Percentiles rank a stretch among this genome's conserved stretches.
Evolutionary conservation across 441 rosid genomes (phyloP).

Genomic region (Gossypium trilobum): DNA sequence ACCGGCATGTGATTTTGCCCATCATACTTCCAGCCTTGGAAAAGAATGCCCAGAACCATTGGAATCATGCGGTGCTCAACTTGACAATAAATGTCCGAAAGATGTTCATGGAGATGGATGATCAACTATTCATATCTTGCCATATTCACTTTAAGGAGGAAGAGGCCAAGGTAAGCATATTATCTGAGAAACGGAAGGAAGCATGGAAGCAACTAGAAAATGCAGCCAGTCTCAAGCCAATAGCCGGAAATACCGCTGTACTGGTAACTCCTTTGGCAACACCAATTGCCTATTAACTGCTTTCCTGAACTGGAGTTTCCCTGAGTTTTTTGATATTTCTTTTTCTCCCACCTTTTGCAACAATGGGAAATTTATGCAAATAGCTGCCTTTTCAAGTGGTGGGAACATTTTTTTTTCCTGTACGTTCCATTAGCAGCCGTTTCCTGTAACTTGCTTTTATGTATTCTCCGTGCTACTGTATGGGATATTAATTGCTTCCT

Average conservation of each 20-base stretch:
- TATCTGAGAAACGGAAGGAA: constrained; percentile 53
- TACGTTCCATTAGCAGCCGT: constrained; percentile 25
- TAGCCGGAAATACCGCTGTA: constrained; percentile 59
- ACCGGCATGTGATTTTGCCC: constrained; percentile 57
- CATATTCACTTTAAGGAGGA: constrained; percentile 54
- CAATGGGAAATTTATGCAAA: constrained; percentile 12
- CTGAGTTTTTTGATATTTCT: not conserved
- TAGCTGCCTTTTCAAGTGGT: constrained; percentile 19
- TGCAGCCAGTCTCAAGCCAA: constrained; percentile 63
- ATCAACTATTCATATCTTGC: constrained; percentile 54
- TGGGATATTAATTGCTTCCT: constrained; percentile 21
- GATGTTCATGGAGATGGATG: constrained; percentile 85
- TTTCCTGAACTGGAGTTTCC: not conserved
- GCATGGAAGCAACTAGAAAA: constrained; percentile 56
- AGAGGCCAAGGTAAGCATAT: constrained; percentile 37
- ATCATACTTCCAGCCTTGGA: constrained; percentile 65
- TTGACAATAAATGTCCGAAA: constrained; percentile 56
- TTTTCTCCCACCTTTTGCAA: not conserved
- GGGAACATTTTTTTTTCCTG: constrained; percentile 14
- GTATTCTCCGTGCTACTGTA: constrained; percentile 22
- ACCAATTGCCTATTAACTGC: constrained; percentile 48
- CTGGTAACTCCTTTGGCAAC: constrained; percentile 57
- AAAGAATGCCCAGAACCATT: constrained; percentile 60
- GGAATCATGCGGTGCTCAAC: constrained; percentile 83
- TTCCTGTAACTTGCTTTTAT: constrained; percentile 26